These are phyloP conservation scores for Globisporangium nodosum DNA, from an alignment of 352 stramenopile species.

Conservation along the genomic window DNA sequence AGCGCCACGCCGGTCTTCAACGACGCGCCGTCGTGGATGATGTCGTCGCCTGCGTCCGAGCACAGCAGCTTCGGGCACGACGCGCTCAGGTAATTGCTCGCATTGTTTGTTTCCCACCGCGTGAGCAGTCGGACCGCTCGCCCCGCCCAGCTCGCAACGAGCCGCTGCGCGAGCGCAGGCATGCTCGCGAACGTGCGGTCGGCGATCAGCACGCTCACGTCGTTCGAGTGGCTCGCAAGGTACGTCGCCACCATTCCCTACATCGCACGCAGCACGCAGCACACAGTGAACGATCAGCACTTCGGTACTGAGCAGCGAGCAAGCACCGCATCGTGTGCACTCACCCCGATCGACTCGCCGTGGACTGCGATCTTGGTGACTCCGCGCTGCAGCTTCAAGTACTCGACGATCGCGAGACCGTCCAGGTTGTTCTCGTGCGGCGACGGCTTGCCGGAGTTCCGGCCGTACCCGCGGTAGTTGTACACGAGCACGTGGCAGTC, in stretches of 20 bases:
- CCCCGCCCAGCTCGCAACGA: constrained; percentile 74
- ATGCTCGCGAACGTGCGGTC: constrained; percentile 81
- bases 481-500: constrained; percentile 79
- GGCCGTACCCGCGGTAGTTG: constrained; percentile 86
- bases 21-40: constrained; percentile 77
- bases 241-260: constrained; percentile 70
- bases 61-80: constrained; percentile 77
- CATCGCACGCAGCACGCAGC: neutral
- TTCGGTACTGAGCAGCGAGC: too few species aligned
- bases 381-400: constrained; percentile 44
- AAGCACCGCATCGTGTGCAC: neutral
- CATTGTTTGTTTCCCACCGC: constrained; percentile 79
- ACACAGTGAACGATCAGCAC: neutral
- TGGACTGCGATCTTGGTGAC: constrained; percentile 68
- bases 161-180: constrained; percentile 67
- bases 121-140: constrained; percentile 56
- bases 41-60: constrained; percentile 77
- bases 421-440: constrained; percentile 61
- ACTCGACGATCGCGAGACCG: constrained; percentile 66
- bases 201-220: constrained; percentile 64
- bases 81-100: constrained; percentile 66
- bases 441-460: constrained; percentile 55
- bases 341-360: constrained; percentile 74
- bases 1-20: constrained; percentile 79
- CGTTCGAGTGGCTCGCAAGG: constrained; percentile 46